Evolutionary conservation across 306 rosid genomes (phyloP), one percentile per base, ranked within the genome.

Genomic region (Lathyrus tuberosus): DNA sequence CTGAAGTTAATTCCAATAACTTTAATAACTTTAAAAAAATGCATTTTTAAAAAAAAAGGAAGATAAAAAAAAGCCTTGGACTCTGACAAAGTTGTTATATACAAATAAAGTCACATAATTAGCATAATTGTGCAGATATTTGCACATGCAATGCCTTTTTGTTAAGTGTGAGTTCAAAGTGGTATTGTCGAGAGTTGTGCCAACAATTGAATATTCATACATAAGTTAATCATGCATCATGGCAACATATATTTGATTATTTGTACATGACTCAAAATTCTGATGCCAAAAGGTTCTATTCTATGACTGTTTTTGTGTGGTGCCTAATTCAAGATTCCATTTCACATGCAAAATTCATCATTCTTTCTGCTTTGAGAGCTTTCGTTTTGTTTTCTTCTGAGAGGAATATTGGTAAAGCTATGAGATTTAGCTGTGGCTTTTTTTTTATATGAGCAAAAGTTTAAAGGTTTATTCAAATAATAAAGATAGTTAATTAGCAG

Each of bases 281-380:
- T 41, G 58, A 60, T 49, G 76, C 22, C 33, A 51, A 63, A 79
- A 69, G 48, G 59, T 38, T 40, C 13, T 8, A 42, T 38, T 40
- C 13, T 8, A 42, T 56, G 57, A 42, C 70, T 40, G 38, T 16
- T 41, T 41, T 31, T 35, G 10, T 76, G 68, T 41, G 74, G 59
- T 67, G 72, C 68, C 56, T 74, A 64, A 53, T 53, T 53, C 0
- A 57, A 86, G 95, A 91, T 86, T 88, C 96, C 78, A 77, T 26
- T 70, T 83, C 96, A 91, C 97, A 88, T 91, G 97, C 86, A 35
- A 56, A 22, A 46, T 83, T 65, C 82, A 84, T 82, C 77, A 59
- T 78, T 83, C 84, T 20, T 53, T 31, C 81, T 81, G 82, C 81
- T 70, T 74, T 49, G 74, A 62, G 57, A 30, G 35, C 26, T 65